Percentiles rank a stretch among this genome's conserved stretches.
phyloP scores from a whole-genome alignment of 345 rosid species.

The Arabis alpina region DNA sequence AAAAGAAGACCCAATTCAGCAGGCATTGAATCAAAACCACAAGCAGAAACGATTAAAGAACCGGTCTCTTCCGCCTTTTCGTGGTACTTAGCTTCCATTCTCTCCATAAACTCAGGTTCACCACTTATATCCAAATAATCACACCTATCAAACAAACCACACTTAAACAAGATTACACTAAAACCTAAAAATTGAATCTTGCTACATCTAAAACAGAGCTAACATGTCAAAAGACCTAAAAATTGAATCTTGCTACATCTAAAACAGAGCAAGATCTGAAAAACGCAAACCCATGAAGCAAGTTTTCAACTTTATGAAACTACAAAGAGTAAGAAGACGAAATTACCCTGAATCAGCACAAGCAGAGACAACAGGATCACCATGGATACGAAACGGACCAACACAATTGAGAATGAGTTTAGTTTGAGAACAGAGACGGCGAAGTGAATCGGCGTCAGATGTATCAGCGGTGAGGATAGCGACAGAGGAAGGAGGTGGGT shows the following conservation, averaged over 20 bases:
- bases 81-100: conserved; percentile 70
- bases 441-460: conserved; percentile 71
- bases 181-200: conserved; percentile 10
- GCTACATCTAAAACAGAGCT: not conserved
- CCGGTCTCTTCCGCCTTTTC: conserved; percentile 70
- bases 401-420: conserved; percentile 83
- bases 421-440: conserved; percentile 65
- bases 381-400: conserved; percentile 80
- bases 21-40: conserved; percentile 91
- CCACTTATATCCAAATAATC: conserved; percentile 96
- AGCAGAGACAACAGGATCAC: conserved; percentile 84
- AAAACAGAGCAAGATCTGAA: not conserved
- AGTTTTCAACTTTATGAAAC: conserved; percentile 13
- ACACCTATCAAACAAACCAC: conserved; percentile 46
- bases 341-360: conserved; percentile 71
- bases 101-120: conserved; percentile 95
- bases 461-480: conserved; percentile 74
- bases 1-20: conserved; percentile 82
- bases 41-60: conserved; percentile 82
- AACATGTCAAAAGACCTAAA: not conserved
- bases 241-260: conserved; percentile 14
- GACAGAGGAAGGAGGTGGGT: conserved; percentile 53
- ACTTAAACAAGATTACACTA: conserved; percentile 3
- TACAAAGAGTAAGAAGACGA: not conserved
- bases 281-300: not conserved